Evolutionary conservation across 345 rosid species (phyloP).

Genomic region (Turnera subulata): DNA sequence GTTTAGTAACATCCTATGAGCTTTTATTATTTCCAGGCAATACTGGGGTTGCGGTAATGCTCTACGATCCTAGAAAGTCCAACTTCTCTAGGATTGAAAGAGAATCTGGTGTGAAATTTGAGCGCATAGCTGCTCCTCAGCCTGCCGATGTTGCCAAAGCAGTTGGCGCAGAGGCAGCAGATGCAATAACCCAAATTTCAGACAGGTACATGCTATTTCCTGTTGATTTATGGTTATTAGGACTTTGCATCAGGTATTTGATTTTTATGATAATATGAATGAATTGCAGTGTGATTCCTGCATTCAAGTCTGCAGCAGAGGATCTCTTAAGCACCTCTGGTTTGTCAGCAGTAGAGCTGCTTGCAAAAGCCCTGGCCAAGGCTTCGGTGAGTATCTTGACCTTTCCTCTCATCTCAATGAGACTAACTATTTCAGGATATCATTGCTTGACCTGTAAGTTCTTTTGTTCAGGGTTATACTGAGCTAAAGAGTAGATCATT

Average conservation of each 20-base stretch:
- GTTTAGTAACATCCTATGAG: constrained; percentile 16
- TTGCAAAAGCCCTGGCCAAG: constrained; percentile 93
- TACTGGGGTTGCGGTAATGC: constrained; percentile 93
- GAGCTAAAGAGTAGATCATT: constrained; percentile 88
- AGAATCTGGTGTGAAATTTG: constrained; percentile 91
- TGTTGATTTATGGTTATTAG: not conserved
- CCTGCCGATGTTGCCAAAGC: constrained; percentile 79
- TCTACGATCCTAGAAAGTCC: constrained; percentile 79
- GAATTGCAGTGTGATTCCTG: constrained; percentile 86
- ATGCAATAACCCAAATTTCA: constrained; percentile 63
- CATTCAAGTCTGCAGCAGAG: constrained; percentile 74
- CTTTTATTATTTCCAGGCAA: constrained; percentile 48
- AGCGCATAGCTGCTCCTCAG: constrained; percentile 76
- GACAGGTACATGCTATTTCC: constrained; percentile 74
- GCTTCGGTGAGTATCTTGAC: constrained; percentile 54
- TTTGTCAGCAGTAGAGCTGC: constrained; percentile 73
- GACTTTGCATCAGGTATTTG: not conserved
- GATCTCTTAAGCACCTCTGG: constrained; percentile 66
- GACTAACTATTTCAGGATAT: too few species aligned
- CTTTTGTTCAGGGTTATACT: constrained; percentile 66
- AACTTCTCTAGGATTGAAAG: constrained; percentile 65
- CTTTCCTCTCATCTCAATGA: not conserved
- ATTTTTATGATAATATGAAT: not conserved
- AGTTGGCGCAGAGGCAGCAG: constrained; percentile 75
- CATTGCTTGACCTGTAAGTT: not conserved